phyloP scores from a whole-genome alignment of 2,329 filamentous ascomycete species.

The Incumbomyces delicatus region DNA sequence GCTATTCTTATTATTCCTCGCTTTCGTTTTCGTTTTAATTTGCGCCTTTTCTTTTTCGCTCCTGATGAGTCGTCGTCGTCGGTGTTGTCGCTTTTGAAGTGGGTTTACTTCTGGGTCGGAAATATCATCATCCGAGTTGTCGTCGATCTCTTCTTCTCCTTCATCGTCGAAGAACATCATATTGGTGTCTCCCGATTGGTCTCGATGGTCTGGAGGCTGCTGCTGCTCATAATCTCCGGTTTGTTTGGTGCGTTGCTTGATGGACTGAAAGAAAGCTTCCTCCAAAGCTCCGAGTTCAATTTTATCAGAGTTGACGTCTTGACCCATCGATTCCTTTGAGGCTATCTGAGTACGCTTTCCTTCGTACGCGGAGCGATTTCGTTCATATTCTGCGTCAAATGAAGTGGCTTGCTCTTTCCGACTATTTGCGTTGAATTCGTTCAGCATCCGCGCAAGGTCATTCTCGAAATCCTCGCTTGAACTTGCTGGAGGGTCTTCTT shows the following conservation, averaged over 20 bases:
- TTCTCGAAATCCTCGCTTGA: not conserved
- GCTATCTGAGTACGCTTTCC: not conserved
- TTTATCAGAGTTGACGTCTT: not conserved
- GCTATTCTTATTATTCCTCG: not conserved
- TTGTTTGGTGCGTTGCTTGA: not conserved
- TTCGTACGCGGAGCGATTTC: not conserved
- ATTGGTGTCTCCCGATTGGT: not conserved
- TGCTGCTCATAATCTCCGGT: not conserved
- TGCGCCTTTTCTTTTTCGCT: no score
- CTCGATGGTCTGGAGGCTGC: no score
- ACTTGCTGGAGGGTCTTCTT: not conserved
- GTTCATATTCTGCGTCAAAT: not conserved
- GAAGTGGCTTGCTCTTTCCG: not conserved
- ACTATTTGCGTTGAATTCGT: conserved; percentile 2
- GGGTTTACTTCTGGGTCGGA: not conserved
- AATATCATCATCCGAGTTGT: not conserved
- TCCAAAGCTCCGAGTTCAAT: not conserved
- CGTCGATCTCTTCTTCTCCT: not conserved
- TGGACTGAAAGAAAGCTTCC: not conserved
- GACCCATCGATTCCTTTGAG: not conserved
- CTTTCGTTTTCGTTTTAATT: no score
- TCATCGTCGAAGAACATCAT: conserved; percentile 3
- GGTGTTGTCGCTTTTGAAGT: conserved; percentile 3
- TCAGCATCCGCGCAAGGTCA: not conserved
- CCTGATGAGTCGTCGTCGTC: no score